Percentiles rank a stretch among this genome's conserved stretches.
Conservation (phyloP, 2,329 filamentous ascomycete species). For the Penicillium sp. region DNA sequence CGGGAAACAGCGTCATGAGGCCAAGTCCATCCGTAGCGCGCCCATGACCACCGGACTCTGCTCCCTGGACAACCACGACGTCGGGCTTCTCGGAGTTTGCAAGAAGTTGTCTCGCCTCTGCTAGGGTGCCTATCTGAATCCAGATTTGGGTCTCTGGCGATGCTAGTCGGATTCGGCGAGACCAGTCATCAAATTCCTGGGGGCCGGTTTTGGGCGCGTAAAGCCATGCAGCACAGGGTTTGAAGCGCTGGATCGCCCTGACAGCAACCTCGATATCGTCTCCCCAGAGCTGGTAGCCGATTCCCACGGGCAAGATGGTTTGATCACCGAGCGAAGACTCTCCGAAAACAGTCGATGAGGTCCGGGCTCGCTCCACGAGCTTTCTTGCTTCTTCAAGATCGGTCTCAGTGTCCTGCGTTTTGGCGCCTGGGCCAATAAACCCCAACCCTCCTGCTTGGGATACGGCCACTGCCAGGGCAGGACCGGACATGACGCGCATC, state of each 20-base stretch:
- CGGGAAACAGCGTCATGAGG: constrained; percentile 48
- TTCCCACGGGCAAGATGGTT: constrained; percentile 33
- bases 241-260: constrained; percentile 27
- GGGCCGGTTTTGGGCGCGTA: constrained; percentile 32
- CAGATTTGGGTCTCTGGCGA: constrained; percentile 46
- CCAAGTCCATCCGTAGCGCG: constrained; percentile 43
- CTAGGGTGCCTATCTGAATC: constrained; percentile 51
- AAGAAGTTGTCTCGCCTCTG: constrained; percentile 43
- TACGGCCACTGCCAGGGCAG: constrained; percentile 55
- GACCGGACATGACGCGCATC: constrained; percentile 61
- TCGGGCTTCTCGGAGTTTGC: constrained; percentile 39
- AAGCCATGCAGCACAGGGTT: constrained; percentile 40
- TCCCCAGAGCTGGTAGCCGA: constrained; percentile 40
- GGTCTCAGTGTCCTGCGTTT: constrained; percentile 25
- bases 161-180: constrained; percentile 37
- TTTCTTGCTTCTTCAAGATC: constrained; percentile 30
- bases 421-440: constrained; percentile 54
- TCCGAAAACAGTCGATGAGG: constrained; percentile 2
- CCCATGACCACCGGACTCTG: constrained; percentile 53
- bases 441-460: constrained; percentile 51
- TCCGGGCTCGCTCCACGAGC: constrained; percentile 15
- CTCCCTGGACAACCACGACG: constrained; percentile 50
- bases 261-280: constrained; percentile 30
- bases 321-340: constrained; percentile 3
- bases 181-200: constrained; percentile 43